phyloP scores from a whole-genome alignment of 2,329 filamentous ascomycete species.

The Ophiostoma quercus region DNA sequence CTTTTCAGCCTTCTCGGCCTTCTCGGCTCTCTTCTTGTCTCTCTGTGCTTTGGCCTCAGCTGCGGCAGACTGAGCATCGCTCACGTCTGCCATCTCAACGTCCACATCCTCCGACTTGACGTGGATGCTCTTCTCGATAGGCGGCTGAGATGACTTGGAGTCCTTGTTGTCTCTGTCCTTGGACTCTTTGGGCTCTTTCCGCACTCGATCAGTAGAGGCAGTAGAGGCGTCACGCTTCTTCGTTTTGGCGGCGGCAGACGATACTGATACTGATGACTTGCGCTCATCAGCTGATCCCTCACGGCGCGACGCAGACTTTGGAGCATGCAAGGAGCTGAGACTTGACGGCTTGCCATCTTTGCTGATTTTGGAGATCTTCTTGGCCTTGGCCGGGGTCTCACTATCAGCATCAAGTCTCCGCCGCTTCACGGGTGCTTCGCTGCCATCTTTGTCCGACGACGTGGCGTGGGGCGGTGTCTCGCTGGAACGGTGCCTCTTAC shows the following conservation, averaged over 20 bases:
- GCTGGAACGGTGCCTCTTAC: constrained; percentile 57
- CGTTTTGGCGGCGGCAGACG: constrained; percentile 34
- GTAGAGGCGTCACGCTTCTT: constrained; percentile 36
- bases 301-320: constrained; percentile 36
- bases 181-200: constrained; percentile 34
- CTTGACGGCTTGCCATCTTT: not conserved
- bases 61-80: constrained; percentile 32
- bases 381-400: constrained; percentile 28
- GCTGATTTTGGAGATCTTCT: constrained; percentile 38
- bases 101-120: constrained; percentile 55
- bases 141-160: constrained; percentile 35
- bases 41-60: constrained; percentile 32
- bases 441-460: constrained; percentile 48
- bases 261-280: constrained; percentile 28
- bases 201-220: constrained; percentile 36
- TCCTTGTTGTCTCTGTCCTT: constrained; percentile 22
- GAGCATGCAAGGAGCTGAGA: constrained; percentile 22
- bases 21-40: constrained; percentile 32
- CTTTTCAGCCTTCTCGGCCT: constrained; percentile 30
- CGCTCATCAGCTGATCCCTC: constrained; percentile 39
- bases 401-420: constrained; percentile 52
- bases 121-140: constrained; percentile 48
- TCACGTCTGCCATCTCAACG: constrained; percentile 51
- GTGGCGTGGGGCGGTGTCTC: constrained; percentile 53
- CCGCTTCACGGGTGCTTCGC: constrained; percentile 50